A percentile compares a stretch with the other conserved stretches of the same genome.
phyloP scores from a whole-genome alignment of 2,329 filamentous ascomycete species.

The Torrubiellomyces zombiae region DNA sequence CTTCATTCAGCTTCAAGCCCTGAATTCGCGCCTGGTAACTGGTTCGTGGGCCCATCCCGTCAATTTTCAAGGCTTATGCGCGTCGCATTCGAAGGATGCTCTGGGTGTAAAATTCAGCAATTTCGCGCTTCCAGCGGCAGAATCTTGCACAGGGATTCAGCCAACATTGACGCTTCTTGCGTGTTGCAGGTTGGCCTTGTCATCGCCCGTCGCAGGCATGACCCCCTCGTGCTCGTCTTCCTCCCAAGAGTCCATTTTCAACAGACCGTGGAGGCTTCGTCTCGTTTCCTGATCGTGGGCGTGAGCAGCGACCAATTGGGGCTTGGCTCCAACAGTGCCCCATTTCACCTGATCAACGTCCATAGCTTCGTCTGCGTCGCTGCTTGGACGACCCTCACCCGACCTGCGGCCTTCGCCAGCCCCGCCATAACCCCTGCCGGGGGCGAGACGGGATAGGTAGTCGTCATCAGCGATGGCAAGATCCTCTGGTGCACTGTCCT shows the following conservation, averaged over 20 bases:
- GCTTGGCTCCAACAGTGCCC: slow-evolving; percentile 30
- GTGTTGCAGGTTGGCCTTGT: slow-evolving; percentile 32
- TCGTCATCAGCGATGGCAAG: slow-evolving; percentile 50
- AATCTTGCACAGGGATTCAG: slow-evolving; percentile 48
- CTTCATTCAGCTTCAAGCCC: too few species aligned
- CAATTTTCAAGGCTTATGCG: too few species aligned
- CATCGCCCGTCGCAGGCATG: slow-evolving; percentile 12
- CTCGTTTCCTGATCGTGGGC: slow-evolving; percentile 24
- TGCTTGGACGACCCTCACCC: slow-evolving; percentile 36
- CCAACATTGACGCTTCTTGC: slow-evolving; percentile 56
- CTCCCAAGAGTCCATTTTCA: slow-evolving; percentile 27
- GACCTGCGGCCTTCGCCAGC: slow-evolving; percentile 23
- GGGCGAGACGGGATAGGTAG: slow-evolving; percentile 41
- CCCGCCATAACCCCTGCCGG: slow-evolving; percentile 10
- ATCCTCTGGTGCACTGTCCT: slow-evolving; percentile 44
- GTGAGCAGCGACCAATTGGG: slow-evolving; percentile 43
- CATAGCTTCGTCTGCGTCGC: slow-evolving; percentile 37
- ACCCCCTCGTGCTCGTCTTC: slow-evolving; percentile 15
- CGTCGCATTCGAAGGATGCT: slow-evolving; percentile 37
- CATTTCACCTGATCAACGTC: slow-evolving; percentile 29
- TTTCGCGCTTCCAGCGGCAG: slow-evolving; percentile 64
- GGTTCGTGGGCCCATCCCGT: too few species aligned
- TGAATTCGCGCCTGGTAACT: too few species aligned
- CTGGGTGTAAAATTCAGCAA: slow-evolving; percentile 50
- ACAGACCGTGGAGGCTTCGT: slow-evolving; percentile 34